These are phyloP conservation scores for Jatropha curcas DNA, from an alignment of 345 rosid genomes.

Conservation along the genomic window DNA sequence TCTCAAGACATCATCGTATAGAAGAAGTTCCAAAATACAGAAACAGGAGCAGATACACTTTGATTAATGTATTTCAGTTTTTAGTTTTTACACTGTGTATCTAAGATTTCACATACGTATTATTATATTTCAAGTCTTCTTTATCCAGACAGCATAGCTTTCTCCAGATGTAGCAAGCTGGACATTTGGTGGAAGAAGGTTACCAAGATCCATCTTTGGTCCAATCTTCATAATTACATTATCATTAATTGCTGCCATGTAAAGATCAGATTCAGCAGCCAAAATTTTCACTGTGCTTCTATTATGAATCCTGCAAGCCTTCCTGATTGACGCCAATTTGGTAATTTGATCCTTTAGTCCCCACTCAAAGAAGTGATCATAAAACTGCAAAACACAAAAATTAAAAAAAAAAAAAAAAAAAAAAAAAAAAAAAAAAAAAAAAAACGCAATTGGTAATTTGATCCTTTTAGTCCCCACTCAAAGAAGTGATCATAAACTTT, in stretches of 20 bases:
- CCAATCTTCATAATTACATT: conserved; percentile 79
- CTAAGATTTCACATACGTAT: not conserved
- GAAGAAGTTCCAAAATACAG: too few species aligned
- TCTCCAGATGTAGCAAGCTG: conserved; percentile 55
- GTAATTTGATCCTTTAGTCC: conserved; percentile 58
- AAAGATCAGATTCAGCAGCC: conserved; percentile 63
- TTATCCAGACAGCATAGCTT: conserved; percentile 62
- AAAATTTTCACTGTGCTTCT: conserved; percentile 54
- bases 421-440: too few species aligned
- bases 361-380: conserved; percentile 73
- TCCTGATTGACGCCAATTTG: conserved; percentile 50
- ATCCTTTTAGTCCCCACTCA: conserved; percentile 63
- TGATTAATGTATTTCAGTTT: too few species aligned
- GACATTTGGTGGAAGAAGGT: conserved; percentile 61
- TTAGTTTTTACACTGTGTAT: too few species aligned
- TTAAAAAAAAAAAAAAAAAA: too few species aligned
- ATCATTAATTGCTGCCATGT: conserved; percentile 62
- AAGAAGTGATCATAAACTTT: conserved; percentile 87
- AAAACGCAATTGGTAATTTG: conserved; percentile 49
- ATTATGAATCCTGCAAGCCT: conserved; percentile 40
- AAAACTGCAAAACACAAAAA: conserved; percentile 52
- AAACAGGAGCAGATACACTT: too few species aligned
- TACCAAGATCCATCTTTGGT: conserved; percentile 63
- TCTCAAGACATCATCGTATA: too few species aligned
- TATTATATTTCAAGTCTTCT: conserved; percentile 5